Base-by-base conservation (phyloP, 75 land plant genomes). In the Pseudotsuga menziesii region DNA sequence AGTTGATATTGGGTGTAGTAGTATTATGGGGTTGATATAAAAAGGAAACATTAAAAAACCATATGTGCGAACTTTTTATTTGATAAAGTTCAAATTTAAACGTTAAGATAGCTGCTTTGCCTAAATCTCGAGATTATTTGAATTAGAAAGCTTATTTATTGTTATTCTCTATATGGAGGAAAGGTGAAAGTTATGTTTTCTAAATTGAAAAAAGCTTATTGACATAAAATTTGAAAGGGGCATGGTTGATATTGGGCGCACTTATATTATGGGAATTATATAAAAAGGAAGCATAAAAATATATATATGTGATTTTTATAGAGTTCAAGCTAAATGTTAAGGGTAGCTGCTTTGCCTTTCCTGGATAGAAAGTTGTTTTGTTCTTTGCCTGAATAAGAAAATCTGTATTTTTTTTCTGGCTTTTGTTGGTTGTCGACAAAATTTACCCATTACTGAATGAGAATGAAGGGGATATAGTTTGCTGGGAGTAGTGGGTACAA, bases 401-500 rank as follows among this genome's bases (percentile, higher is more conserved):
- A 66, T 35, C 19, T 15, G 20, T 66, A 6, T 4, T n/a, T 66
- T 35, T 29, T 41, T 66, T 8, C 35, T 35, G 17, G 44, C 22
- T 66, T 66, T 19, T 36, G 7, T 17, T 35, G 48, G 4, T 66
- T 26, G 39, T 5, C 20, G 39, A 8, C 20, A 32, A 4, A 29
- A 32, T 35, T 64, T 29, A 19, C 36, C 15, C 44, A 19, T 66
- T 36, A 17, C 36, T 66, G 35, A 66, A 66, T 36, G 20, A 35
- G 36, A 66, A 2, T 66, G 71, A 66, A 66, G 44, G 44, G 44
- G 16, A 66, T 66, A 35, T 66, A n/a, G 71, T 35, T 66, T 36
- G 35, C 8, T 66, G 71, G 36, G 71, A 66, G 44, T 66, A 66
- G 71, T 66, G n/a, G 71, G 36, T 66, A 66, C 71, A 35, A 26